Evolutionary conservation across 2,329 filamentous ascomycete species (phyloP).

Genomic region (Talaromyces pinophilus): DNA sequence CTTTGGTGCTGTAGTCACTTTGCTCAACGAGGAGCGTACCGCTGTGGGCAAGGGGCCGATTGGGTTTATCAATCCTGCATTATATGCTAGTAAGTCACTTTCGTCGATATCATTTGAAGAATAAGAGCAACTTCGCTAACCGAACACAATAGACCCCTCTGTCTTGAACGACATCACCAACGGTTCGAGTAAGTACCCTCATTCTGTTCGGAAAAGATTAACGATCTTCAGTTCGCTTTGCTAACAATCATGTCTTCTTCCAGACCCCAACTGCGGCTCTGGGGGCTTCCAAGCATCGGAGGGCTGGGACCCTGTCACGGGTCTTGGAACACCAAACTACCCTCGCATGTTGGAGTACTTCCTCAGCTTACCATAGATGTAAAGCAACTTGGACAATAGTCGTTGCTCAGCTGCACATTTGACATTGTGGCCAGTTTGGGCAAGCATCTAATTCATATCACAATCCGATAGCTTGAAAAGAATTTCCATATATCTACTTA

Average conservation of each 20-base stretch:
- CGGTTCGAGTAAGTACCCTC: slow-evolving; percentile 18
- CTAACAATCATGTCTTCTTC: neutral
- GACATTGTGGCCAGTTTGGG: neutral
- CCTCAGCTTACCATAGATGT: slow-evolving; percentile 16
- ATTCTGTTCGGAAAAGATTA: neutral
- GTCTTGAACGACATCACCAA: slow-evolving; percentile 23
- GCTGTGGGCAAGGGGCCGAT: slow-evolving; percentile 19
- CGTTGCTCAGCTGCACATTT: neutral
- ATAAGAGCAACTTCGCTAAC: neutral
- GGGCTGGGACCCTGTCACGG: slow-evolving; percentile 38
- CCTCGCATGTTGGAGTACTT: slow-evolving; percentile 21
- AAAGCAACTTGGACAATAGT: neutral
- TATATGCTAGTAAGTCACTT: slow-evolving; percentile 21
- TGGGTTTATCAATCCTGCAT: slow-evolving; percentile 22
- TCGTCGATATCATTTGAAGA: neutral
- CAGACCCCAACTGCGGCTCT: slow-evolving; percentile 22
- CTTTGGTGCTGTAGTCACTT: slow-evolving; percentile 17
- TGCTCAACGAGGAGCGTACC: slow-evolving; percentile 21
- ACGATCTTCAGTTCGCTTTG: neutral
- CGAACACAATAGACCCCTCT: slow-evolving; percentile 5
- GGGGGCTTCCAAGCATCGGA: slow-evolving; percentile 19
- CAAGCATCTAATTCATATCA: neutral
- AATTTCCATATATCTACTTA: neutral
- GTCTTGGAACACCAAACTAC: slow-evolving; percentile 34
- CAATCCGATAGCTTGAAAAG: neutral